Conservation (phyloP, 2,329 filamentous ascomycete species). For the Fusarium napiforme region DNA sequence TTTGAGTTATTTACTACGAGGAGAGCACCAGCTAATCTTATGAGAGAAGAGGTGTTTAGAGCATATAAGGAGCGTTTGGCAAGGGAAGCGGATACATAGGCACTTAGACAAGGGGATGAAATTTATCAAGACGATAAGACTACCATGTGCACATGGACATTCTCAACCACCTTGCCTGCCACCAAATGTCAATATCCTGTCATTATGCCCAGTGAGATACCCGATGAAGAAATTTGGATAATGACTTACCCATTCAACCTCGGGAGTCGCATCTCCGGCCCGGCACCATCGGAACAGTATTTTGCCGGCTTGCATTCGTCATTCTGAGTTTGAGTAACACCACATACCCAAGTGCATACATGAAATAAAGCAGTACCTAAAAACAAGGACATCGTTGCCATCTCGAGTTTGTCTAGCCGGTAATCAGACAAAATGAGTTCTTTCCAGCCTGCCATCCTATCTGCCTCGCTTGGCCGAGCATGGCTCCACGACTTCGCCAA, state of each 20-base stretch:
- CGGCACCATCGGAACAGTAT: conserved; percentile 7
- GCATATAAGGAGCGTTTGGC: background rate
- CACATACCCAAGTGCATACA: rapidly evolving
- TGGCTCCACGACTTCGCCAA: conserved; percentile 9
- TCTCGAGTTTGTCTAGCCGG: rapidly evolving
- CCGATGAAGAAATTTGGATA: background rate
- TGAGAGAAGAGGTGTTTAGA: background rate
- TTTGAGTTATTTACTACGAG: conserved; percentile 14
- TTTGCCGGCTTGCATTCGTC: background rate
- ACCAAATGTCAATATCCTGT: background rate
- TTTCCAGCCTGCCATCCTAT: conserved; percentile 1
- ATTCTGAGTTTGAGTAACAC: background rate
- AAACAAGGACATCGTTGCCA: rapidly evolving
- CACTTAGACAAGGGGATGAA: background rate
- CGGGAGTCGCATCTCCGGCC: background rate
- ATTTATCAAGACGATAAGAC: background rate
- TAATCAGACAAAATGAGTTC: background rate
- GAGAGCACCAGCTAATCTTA: background rate
- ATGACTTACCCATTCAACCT: background rate
- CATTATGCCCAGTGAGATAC: rapidly evolving
- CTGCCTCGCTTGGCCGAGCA: conserved; percentile 9
- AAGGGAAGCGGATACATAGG: background rate
- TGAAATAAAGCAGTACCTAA: too few relatives aligned
- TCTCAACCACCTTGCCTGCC: rapidly evolving
- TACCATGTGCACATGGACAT: rapidly evolving